Conservation (phyloP, 2,329 filamentous ascomycete genomes). For the Rutstroemia sp. region DNA sequence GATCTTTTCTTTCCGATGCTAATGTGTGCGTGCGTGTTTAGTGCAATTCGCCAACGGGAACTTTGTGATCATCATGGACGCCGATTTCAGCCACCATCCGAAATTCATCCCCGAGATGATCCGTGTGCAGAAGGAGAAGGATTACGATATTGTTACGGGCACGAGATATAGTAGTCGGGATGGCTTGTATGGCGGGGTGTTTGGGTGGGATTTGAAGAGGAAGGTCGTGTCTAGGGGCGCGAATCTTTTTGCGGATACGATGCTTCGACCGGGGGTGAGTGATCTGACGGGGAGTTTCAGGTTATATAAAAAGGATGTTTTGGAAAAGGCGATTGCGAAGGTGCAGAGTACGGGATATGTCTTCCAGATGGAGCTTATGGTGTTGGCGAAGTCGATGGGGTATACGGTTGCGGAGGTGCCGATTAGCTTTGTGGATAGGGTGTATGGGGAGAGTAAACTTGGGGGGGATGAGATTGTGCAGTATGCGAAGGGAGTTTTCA, state of each 20-base stretch:
- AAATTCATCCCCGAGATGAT: constrained; percentile 99
- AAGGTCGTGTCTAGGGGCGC: constrained; percentile 80
- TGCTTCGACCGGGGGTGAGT: constrained; percentile 86
- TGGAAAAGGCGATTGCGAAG: constrained; percentile 82
- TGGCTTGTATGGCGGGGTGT: constrained; percentile 64
- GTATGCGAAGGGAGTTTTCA: constrained; percentile 81
- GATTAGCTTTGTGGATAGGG: constrained; percentile 89
- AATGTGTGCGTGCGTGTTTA: background rate
- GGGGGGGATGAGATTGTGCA: constrained; percentile 94
- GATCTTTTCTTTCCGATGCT: no score
- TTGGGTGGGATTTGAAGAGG: constrained; percentile 91
- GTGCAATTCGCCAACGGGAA: constrained; percentile 84
- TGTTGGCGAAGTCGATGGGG: constrained; percentile 91
- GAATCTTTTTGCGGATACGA: constrained; percentile 92
- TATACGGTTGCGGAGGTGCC: constrained; percentile 91
- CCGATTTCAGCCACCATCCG: constrained; percentile 97
- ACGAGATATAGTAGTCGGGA: constrained; percentile 74
- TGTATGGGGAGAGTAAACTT: constrained; percentile 94
- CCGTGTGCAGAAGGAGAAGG: constrained; percentile 62
- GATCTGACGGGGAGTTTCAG: constrained; percentile 93
- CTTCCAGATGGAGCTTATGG: constrained; percentile 99
- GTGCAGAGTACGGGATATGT: constrained; percentile 96
- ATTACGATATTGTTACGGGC: constrained; percentile 95
- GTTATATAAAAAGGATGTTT: constrained; percentile 83
- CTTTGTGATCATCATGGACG: constrained; percentile 99